A percentile compares a stretch with the other conserved stretches of the same genome.
These are phyloP conservation scores for Akanthomyces uredinophilus DNA, from an alignment of 2,329 filamentous ascomycete genomes.

Conservation along the genomic window DNA sequence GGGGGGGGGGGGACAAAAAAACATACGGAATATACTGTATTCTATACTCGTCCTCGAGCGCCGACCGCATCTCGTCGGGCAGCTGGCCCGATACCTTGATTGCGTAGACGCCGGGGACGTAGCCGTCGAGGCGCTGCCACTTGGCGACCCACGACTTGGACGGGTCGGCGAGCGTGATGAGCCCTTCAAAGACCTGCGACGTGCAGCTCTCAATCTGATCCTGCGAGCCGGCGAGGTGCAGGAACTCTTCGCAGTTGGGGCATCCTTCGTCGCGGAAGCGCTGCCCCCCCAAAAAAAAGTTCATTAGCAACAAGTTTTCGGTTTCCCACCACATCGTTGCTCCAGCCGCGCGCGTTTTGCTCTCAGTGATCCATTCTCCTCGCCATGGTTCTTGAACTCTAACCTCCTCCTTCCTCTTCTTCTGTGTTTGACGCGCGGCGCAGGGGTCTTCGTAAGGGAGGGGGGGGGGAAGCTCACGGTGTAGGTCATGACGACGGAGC, in stretches of 20 bases:
- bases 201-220: constrained; percentile 91
- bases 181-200: constrained; percentile 89
- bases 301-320: background rate
- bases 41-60: constrained; percentile 58
- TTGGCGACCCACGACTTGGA: constrained; percentile 87
- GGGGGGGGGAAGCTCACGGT: constrained; percentile 45
- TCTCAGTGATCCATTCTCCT: no score
- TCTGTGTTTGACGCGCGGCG: background rate
- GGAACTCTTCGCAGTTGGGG: constrained; percentile 92
- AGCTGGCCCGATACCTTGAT: constrained; percentile 86
- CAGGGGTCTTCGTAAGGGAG: background rate
- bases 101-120: constrained; percentile 85
- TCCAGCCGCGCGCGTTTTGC: background rate
- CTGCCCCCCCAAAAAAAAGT: constrained; percentile 45
- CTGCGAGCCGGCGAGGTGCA: constrained; percentile 71
- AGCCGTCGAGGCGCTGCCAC: constrained; percentile 87
- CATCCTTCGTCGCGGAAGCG: constrained; percentile 85
- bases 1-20: no score
- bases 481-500: constrained; percentile 85
- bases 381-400: background rate
- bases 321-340: no score
- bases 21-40: constrained; percentile 63
- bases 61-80: constrained; percentile 58
- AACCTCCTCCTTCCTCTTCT: background rate
- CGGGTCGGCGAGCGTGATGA: constrained; percentile 83